Base-by-base conservation (phyloP, 345 rosid genomes). In the Brassica carinata region DNA sequence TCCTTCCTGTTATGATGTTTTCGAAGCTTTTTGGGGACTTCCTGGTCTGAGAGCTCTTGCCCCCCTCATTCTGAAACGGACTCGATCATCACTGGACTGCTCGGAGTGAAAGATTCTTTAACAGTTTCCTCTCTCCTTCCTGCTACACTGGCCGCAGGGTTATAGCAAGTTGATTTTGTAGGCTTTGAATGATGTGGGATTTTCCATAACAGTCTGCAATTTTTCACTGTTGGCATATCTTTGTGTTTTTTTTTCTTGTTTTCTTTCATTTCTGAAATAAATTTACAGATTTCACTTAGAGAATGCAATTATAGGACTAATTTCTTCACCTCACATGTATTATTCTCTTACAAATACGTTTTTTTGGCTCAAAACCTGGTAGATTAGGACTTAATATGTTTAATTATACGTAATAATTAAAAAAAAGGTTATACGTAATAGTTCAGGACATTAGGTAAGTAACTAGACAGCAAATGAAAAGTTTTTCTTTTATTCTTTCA, bases 1-100 rank as follows among this genome's bases (percentile, higher is more conserved):
- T 34, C 83, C 92, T 2, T 18, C 94, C 2, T 90, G 86, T 79
- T 59, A 65, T 72, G 74, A 87, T 77, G 67, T 91, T 53, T 82
- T 92, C 3, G 19, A 84, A 77, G 81, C 90, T 68, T 92, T 94
- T 78, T 88, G 85, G 17, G 88, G 97, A 83, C 86, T 88, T 43
- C 80, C 91, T 48, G 97, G 90, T 87, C 94, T 97, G 17, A 85
- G 85, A 74, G 87, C 88, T 83, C 79, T 94, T 89, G 88, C 74
- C 97, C 97, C 63, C 91, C 88, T 88, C 97, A 87, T 84, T 71
- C 91, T 43, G 88, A 91, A 33, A 71, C 77, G 7, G 89, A 94
- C 86, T 84, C 87, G 31, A 87, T 23, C 26, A 23, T 23, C 26
- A 23, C 86, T 38, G 73, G 64, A 67, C 97, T 89, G 36, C 91